phyloP scores from a whole-genome alignment of 2,329 filamentous ascomycete genomes.

The Paramyrothecium sp. region DNA sequence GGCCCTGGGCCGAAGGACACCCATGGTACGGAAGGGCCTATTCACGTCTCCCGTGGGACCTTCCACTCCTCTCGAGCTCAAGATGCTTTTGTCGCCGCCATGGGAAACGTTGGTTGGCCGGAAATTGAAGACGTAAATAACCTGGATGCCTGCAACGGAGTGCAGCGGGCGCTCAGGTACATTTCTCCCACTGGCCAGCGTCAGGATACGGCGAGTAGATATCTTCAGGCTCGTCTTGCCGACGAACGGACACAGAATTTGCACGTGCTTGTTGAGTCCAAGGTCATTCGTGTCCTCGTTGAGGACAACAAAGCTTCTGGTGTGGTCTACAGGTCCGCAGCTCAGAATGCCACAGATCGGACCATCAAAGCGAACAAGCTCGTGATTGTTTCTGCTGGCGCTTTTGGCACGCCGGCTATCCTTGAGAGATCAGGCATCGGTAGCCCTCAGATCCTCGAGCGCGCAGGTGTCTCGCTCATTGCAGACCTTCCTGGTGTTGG shows the following conservation, averaged over 20 bases:
- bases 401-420: constrained; percentile 51
- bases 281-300: constrained; percentile 55
- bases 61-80: constrained; percentile 38
- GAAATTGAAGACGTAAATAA: constrained; percentile 54
- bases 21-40: constrained; percentile 55
- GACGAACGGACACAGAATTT: constrained; percentile 47
- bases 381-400: constrained; percentile 39
- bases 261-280: constrained; percentile 56
- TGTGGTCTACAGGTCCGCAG: constrained; percentile 51
- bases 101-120: constrained; percentile 43
- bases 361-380: constrained; percentile 24
- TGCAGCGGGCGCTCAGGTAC: constrained; percentile 34
- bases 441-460: constrained; percentile 44
- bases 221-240: constrained; percentile 31
- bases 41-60: constrained; percentile 52
- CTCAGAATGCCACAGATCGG: constrained; percentile 14
- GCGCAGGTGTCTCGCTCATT: constrained; percentile 42
- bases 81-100: constrained; percentile 48
- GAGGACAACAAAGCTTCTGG: constrained; percentile 53
- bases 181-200: constrained; percentile 47
- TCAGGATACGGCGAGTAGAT: constrained; percentile 57
- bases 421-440: constrained; percentile 64
- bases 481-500: constrained; percentile 52
- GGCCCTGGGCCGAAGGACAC: constrained; percentile 37
- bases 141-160: constrained; percentile 36